phyloP scores from a whole-genome alignment of 805 yeast species.

The Ogataea trehalophila region DNA sequence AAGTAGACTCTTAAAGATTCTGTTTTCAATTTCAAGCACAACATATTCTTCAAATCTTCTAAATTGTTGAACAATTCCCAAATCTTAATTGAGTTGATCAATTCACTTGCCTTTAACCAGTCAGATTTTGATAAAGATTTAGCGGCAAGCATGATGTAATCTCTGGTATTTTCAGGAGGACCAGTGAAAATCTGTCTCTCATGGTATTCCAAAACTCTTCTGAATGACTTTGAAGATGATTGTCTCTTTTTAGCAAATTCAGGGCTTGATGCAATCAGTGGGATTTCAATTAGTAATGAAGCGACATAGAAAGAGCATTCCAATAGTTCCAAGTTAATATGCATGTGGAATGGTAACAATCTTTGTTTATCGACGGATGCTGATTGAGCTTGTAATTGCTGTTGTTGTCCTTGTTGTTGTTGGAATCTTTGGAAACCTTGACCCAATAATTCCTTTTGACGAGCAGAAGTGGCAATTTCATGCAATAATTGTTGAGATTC shows the following conservation, averaged over 20 bases:
- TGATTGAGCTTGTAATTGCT: slow-evolving; percentile 53
- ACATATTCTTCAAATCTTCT: slow-evolving; percentile 62
- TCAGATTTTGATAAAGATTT: slow-evolving; percentile 83
- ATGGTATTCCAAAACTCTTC: slow-evolving; percentile 85
- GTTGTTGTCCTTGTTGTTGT: slow-evolving; percentile 43
- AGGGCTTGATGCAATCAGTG: slow-evolving; percentile 73
- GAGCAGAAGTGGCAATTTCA: slow-evolving; percentile 81
- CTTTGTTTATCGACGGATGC: slow-evolving; percentile 63
- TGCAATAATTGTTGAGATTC: slow-evolving; percentile 84
- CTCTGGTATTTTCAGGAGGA: slow-evolving; percentile 96
- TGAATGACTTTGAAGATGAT: slow-evolving; percentile 69
- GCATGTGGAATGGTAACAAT: slow-evolving; percentile 96
- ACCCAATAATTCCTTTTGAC: slow-evolving; percentile 88
- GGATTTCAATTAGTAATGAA: slow-evolving; percentile 86
- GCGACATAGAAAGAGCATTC: slow-evolving; percentile 92
- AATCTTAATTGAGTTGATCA: slow-evolving; percentile 71
- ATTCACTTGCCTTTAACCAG: slow-evolving; percentile 73
- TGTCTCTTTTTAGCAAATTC: slow-evolving; percentile 56
- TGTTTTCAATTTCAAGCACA: slow-evolving; percentile 72
- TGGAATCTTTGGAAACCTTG: slow-evolving; percentile 78
- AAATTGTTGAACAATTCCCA: slow-evolving; percentile 79
- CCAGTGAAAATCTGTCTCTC: slow-evolving; percentile 95
- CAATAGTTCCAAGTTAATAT: slow-evolving; percentile 89
- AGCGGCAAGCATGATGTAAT: slow-evolving; percentile 89
- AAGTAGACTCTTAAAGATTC: slow-evolving; percentile 93